These are phyloP conservation scores for Phialemoniopsis sp. DNA, from an alignment of 2,329 filamentous ascomycete genomes.

Conservation along the genomic window DNA sequence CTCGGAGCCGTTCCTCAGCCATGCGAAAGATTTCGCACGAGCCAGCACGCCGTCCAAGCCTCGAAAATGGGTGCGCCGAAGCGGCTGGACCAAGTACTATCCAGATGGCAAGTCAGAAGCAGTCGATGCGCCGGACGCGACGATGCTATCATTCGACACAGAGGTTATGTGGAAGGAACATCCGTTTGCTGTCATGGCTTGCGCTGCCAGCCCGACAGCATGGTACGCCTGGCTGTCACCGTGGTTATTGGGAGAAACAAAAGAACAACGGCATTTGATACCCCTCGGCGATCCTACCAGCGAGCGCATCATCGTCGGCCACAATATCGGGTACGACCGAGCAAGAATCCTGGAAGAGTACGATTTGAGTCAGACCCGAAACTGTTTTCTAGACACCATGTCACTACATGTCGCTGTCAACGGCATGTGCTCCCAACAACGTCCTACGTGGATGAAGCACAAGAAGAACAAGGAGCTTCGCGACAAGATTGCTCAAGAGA, in stretches of 20 bases:
- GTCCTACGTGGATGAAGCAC: slow-evolving; percentile 96
- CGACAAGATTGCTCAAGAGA: slow-evolving; percentile 72
- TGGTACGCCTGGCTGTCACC: slow-evolving; percentile 99
- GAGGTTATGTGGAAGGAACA: slow-evolving; percentile 96
- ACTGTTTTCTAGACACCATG: slow-evolving; percentile 94
- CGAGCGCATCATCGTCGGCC: slow-evolving; percentile 79
- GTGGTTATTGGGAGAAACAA: slow-evolving; percentile 82
- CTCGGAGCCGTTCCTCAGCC: slow-evolving; percentile 75
- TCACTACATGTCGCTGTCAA: slow-evolving; percentile 96
- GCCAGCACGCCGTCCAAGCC: slow-evolving; percentile 56
- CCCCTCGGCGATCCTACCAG: slow-evolving; percentile 75
- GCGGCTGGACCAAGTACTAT: slow-evolving; percentile 94
- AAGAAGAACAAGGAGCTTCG: slow-evolving; percentile 83
- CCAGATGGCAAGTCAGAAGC: slow-evolving; percentile 65
- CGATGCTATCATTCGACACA: slow-evolving; percentile 87
- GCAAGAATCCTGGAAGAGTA: slow-evolving; percentile 90
- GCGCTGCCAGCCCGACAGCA: slow-evolving; percentile 79
- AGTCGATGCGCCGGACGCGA: slow-evolving; percentile 73
- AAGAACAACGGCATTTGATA: slow-evolving; percentile 75
- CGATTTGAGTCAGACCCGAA: slow-evolving; percentile 73
- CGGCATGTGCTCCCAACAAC: slow-evolving; percentile 95
- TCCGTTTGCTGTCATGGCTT: slow-evolving; percentile 94
- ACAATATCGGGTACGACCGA: slow-evolving; percentile 94
- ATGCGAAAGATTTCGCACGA: slow-evolving; percentile 70
- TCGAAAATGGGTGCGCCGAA: slow-evolving; percentile 69